Evolutionary conservation across 2,329 filamentous ascomycete species (phyloP).

Genomic region (Teratosphaeria viscida): DNA sequence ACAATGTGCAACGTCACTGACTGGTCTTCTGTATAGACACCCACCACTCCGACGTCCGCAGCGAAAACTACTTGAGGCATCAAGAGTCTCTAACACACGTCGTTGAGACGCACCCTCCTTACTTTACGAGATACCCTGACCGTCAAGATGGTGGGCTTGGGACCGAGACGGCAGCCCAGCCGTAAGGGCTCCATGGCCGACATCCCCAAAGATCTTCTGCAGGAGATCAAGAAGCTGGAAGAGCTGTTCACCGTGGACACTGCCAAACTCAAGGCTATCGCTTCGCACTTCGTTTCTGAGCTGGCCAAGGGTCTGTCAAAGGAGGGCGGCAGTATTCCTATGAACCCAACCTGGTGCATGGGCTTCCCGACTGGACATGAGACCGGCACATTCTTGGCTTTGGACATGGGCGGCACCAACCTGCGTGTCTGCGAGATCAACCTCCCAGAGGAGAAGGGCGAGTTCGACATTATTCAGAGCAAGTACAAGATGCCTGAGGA

Average conservation of each 20-base stretch:
- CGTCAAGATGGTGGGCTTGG: slow-evolving; percentile 52
- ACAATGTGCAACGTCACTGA: not conserved
- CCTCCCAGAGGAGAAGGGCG: slow-evolving; percentile 73
- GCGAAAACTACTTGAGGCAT: not conserved
- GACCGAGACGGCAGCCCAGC: slow-evolving; percentile 54
- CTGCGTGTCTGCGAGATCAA: slow-evolving; percentile 89
- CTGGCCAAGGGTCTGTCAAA: slow-evolving; percentile 79
- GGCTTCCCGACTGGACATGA: slow-evolving; percentile 77
- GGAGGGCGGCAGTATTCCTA: slow-evolving; percentile 88
- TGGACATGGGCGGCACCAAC: slow-evolving; percentile 96
- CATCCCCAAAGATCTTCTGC: slow-evolving; percentile 71
- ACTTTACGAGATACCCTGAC: not conserved
- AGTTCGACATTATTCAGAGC: slow-evolving; percentile 90
- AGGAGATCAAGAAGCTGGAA: slow-evolving; percentile 76
- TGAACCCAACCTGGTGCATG: slow-evolving; percentile 98
- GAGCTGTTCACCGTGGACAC: slow-evolving; percentile 69
- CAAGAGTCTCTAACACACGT: not conserved
- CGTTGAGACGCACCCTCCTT: not conserved
- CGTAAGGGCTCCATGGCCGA: slow-evolving; percentile 82
- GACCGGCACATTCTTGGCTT: slow-evolving; percentile 74
- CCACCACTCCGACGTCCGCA: not conserved
- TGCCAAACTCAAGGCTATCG: slow-evolving; percentile 78
- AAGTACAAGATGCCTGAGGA: slow-evolving; percentile 94
- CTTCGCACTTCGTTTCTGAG: slow-evolving; percentile 79
- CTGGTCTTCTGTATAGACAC: not conserved